Base-by-base conservation (phyloP, 495 filamentous ascomycete species). In the Penicillium lividum region DNA sequence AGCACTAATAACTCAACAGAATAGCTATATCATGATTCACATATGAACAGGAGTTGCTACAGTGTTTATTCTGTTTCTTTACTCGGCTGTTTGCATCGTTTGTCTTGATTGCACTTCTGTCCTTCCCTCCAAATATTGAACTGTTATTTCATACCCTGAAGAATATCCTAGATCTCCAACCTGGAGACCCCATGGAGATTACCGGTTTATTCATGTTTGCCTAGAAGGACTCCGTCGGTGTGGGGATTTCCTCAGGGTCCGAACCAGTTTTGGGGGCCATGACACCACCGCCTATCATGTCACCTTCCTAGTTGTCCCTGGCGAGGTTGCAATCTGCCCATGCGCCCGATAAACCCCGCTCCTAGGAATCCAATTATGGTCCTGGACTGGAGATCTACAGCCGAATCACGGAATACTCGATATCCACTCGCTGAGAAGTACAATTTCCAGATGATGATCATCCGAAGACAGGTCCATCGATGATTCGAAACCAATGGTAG, bases 281-380 rank as follows among this genome's bases (percentile, higher is more conserved):
- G 45, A 47, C 45, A 11, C 45, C 45, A 47, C 18, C 18, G 15
- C 15, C 45, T 27, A 30, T 15, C 18, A 28, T 59, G 53, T 62
- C 53, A 57, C 53, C 60, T 59, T 65, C 59, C 56, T 43, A 56
- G 55, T 58, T 63, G 40, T 34, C 11, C 28, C 25, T 64, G 36
- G 55, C 55, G 52, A 58, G 45, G 64, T 66, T 63, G 30, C 64
- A 67, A 54, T 60, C 18, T 16, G 5, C n/a, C 29, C 40, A 36
- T 25, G 44, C 51, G 7, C 7, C 44, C 25, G 2, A 13, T 9
- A 49, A 31, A 48, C 58, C 61, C 53, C 57, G 34, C 50, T 43
- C 28, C 7, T 3, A 1, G 31, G 7, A 4, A n/a, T 16, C 61
- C 53, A 63, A 60, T 63, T 15, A 13, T 13, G 38, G 38, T 13